A percentile compares a stretch with the other conserved stretches of the same genome.
phyloP scores from a whole-genome alignment of 2,329 filamentous ascomycete genomes.

The Fusarium annulatum region DNA sequence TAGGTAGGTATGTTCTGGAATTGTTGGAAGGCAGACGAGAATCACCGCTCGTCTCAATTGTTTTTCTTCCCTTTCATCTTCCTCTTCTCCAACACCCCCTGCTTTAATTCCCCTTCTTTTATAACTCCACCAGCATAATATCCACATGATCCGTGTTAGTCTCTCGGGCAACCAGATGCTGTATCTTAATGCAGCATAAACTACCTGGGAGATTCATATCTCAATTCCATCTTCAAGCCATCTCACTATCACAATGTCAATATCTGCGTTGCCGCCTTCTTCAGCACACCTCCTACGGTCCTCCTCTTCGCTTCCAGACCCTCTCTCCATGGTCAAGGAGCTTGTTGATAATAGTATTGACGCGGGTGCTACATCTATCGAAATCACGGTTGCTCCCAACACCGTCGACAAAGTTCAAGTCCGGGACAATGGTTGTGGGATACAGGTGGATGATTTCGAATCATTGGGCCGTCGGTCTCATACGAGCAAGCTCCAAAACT shows the following conservation, averaged over 20 bases:
- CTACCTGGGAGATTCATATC: conserved; percentile 13
- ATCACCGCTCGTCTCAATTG: not conserved
- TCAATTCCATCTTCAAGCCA: conserved; percentile 19
- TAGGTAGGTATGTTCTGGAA: not conserved
- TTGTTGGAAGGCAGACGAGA: not conserved
- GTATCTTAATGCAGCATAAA: conserved; percentile 35
- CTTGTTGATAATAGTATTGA: conserved; percentile 83
- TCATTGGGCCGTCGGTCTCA: conserved; percentile 73
- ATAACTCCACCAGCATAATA: conserved; percentile 37
- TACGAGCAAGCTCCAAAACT: conserved; percentile 78
- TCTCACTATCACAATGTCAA: conserved; percentile 55
- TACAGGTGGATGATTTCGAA: conserved; percentile 69
- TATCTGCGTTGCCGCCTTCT: conserved; percentile 60
- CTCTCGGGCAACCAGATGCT: conserved; percentile 39
- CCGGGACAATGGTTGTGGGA: conserved; percentile 79
- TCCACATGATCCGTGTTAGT: conserved; percentile 42
- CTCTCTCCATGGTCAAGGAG: conserved; percentile 76
- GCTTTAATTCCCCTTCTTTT: conserved; percentile 18
- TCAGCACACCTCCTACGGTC: conserved; percentile 69
- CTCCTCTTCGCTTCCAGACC: conserved; percentile 67
- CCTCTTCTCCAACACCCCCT: not conserved
- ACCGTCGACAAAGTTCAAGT: conserved; percentile 77
- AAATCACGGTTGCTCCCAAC: conserved; percentile 72
- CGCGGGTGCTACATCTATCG: conserved; percentile 73
- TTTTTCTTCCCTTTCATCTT: not conserved